Conservation (phyloP, 1,284 basidiomycete genomes). For the Moesziomyces aphidis region DNA sequence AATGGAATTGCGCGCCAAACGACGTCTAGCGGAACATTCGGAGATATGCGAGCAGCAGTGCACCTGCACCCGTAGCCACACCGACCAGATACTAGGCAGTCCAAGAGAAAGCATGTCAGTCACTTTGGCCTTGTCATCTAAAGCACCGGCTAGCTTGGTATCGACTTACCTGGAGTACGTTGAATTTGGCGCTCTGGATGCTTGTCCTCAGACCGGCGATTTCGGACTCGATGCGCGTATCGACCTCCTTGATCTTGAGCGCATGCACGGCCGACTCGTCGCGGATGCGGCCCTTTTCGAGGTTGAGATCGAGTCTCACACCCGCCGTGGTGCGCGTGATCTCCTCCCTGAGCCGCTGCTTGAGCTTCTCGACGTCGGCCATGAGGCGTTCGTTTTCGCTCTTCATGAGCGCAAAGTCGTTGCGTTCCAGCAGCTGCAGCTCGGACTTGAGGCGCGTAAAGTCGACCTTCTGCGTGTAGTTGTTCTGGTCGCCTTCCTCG, state of each 20-base stretch:
- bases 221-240: constrained; percentile 96
- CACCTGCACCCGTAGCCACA: constrained; percentile 85
- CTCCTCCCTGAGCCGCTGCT: constrained; percentile 86
- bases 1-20: not conserved
- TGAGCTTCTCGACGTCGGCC: constrained; percentile 93
- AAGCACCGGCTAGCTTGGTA: too few relatives aligned
- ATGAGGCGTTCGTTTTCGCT: constrained; percentile 92
- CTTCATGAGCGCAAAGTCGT: constrained; percentile 94
- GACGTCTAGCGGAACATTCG: constrained; percentile 69
- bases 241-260: constrained; percentile 97
- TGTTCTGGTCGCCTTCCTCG: constrained; percentile 63
- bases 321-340: constrained; percentile 91
- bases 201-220: constrained; percentile 89
- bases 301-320: constrained; percentile 91
- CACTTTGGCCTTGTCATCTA: too few relatives aligned
- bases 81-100: constrained; percentile 51
- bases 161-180: constrained; percentile 57
- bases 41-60: constrained; percentile 84
- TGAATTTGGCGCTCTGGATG: constrained; percentile 90
- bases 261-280: constrained; percentile 94
- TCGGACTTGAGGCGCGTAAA: constrained; percentile 97
- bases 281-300: constrained; percentile 94
- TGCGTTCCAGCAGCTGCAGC: constrained; percentile 95
- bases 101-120: not conserved
- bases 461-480: constrained; percentile 76